Evolutionary conservation across 139 green algal genomes (phyloP), one percentile per base, ranked within the genome.

Genomic region (Dunaliella sp.): DNA sequence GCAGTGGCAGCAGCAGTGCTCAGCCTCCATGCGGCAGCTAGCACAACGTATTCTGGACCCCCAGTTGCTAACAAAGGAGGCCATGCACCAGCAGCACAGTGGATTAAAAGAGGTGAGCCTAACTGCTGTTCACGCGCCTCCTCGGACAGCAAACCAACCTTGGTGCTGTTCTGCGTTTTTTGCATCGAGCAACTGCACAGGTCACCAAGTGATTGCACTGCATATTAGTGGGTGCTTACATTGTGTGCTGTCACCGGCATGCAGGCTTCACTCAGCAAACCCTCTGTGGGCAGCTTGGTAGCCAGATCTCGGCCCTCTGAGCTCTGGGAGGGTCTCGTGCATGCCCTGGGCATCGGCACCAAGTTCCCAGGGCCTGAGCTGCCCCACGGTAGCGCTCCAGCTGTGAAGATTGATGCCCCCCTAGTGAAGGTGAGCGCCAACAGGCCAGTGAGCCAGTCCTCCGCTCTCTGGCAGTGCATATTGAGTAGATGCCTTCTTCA

Each of bases 21-120:
- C 31, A 32, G 77, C 59, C 79, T 38, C 57, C 24, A 24, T 77
- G 78, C 36, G 72, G 48, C 36, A 80, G 26, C 33, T 59, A 24
- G 3, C 73, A 77, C 86, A 86, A 72, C 38, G 77, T 77, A 81
- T 36, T 32, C 48, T 36, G 82, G 36, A 33, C 48, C 48, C 16
- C 22, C 58, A 85, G 82, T 25, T 33, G 16, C 65, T 1, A 31
- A 31, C 31, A n/a, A n/a, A n/a, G n/a, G n/a, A n/a, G n/a, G n/a
- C n/a, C n/a, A n/a, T n/a, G 36, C 32, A 28, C 82, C 82, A 59
- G 22, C 77, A 84, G 30, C 37, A 57, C 38, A 65, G 16, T 16
- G 16, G 7, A 7, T 7, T 16, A 7, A 65, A 65, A 65, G 48
- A 65, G 48, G 48, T 65, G 48, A 26, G 48, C 16, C 7, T 16